A percentile compares a stretch with the other conserved stretches of the same genome.
Conservation (phyloP, 345 rosid species). For the Linum usitatissimum region DNA sequence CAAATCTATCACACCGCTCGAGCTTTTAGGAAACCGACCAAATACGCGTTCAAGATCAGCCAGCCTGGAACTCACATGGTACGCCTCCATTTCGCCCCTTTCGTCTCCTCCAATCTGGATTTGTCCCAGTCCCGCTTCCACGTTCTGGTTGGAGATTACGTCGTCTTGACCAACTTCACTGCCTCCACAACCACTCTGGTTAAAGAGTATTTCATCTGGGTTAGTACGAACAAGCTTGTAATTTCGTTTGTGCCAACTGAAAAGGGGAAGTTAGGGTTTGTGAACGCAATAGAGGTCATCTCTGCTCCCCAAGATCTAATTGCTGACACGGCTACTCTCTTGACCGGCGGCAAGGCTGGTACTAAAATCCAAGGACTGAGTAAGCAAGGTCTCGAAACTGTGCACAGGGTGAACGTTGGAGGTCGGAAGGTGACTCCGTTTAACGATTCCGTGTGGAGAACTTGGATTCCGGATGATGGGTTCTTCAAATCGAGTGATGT, state of each 20-base stretch:
- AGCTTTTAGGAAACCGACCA: conserved; percentile 47
- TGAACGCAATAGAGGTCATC: conserved; percentile 78
- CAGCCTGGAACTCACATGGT: conserved; percentile 64
- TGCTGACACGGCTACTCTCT: conserved; percentile 36
- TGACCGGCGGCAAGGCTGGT: conserved; percentile 30
- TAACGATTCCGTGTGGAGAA: conserved; percentile 83
- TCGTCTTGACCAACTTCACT: conserved; percentile 58
- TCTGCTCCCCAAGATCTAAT: conserved; percentile 85
- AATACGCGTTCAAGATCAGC: conserved; percentile 47
- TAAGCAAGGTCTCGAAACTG: conserved; percentile 46
- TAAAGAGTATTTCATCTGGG: conserved; percentile 57
- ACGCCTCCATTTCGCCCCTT: conserved; percentile 58
- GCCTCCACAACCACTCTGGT: conserved; percentile 29
- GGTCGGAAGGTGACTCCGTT: conserved; percentile 82
- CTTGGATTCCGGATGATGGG: conserved; percentile 73
- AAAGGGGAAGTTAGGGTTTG: conserved; percentile 46
- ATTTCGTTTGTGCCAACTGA: conserved; percentile 45
- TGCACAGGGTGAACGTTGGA: conserved; percentile 63
- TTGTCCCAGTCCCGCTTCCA: conserved; percentile 45
- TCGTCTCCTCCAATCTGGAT: conserved; percentile 34
- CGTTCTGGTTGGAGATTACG: conserved; percentile 58
- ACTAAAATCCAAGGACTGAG: conserved; percentile 40
- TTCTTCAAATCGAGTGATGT: conserved; percentile 41
- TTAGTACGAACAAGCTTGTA: conserved; percentile 35
- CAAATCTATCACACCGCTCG: conserved; percentile 57